Percentiles rank a stretch among this genome's conserved stretches.
These are phyloP conservation scores for Eucalyptus curtisii DNA, from an alignment of 345 rosid genomes.

Conservation along the genomic window DNA sequence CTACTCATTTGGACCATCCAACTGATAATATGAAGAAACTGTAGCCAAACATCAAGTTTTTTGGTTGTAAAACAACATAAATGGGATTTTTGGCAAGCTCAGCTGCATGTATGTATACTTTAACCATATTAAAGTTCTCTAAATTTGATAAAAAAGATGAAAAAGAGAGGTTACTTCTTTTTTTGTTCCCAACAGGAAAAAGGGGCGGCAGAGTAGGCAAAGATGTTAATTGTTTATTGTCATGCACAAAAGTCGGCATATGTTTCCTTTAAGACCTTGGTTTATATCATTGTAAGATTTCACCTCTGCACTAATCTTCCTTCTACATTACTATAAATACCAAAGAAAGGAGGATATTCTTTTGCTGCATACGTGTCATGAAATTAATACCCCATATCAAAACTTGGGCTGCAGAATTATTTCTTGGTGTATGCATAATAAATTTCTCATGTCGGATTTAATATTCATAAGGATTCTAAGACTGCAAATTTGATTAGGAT, in stretches of 20 bases:
- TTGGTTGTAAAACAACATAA: neutral
- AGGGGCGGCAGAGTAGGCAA: neutral
- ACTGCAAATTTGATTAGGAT: neutral
- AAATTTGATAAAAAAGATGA: neutral
- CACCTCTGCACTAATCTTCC: neutral
- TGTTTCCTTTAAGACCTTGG: neutral
- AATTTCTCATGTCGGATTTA: neutral
- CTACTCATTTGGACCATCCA: neutral
- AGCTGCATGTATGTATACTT: neutral
- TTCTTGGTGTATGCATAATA: neutral
- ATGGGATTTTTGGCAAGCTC: neutral
- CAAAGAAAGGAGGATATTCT: neutral
- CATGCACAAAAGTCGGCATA: neutral
- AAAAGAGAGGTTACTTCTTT: neutral
- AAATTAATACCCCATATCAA: neutral
- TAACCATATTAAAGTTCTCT: neutral
- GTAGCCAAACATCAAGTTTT: neutral
- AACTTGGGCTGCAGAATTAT: neutral
- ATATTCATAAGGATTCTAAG: neutral
- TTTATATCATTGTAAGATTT: neutral
- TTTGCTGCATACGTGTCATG: neutral
- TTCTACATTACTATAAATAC: neutral
- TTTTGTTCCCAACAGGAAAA: neutral
- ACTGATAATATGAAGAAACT: neutral
- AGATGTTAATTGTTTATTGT: neutral